Evolutionary conservation across 139 green algal species (phyloP).

Genomic region (Chlorella sp.): DNA sequence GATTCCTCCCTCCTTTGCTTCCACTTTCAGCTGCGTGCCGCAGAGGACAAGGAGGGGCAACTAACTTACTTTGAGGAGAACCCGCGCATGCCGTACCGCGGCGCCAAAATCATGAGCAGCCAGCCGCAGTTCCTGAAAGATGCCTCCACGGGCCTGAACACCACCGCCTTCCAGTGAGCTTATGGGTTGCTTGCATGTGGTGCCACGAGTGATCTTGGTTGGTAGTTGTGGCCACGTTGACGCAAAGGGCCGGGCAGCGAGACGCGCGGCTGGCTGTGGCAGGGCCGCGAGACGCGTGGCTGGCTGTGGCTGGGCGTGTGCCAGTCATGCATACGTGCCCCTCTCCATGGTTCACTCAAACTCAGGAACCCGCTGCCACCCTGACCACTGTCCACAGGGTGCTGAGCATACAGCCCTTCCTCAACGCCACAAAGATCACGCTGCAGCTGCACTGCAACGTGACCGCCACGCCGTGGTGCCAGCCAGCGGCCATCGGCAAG

Average conservation of each 20-base stretch:
- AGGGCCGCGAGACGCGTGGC: background rate
- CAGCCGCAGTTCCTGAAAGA: conserved; percentile 34
- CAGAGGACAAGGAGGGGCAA: background rate
- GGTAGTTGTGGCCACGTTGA: too few relatives aligned
- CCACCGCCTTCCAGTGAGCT: conserved; percentile 32
- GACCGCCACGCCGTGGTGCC: conserved; percentile 28
- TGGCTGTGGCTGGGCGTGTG: too few relatives aligned
- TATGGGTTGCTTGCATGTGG: background rate
- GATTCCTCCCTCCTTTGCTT: background rate
- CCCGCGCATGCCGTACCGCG: conserved; percentile 20
- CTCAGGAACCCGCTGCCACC: background rate
- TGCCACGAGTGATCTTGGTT: too few relatives aligned
- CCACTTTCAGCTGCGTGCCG: conserved; percentile 10
- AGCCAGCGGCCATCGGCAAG: conserved; percentile 4
- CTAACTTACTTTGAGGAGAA: conserved; percentile 22
- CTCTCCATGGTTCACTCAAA: background rate
- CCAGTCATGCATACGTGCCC: too few relatives aligned
- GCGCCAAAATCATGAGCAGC: conserved; percentile 44
- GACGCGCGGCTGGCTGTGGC: too few relatives aligned
- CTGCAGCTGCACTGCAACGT: conserved; percentile 33
- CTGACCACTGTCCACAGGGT: background rate
- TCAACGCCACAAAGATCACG: conserved; percentile 9
- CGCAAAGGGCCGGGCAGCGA: too few relatives aligned
- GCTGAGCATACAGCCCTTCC: conserved; percentile 13
- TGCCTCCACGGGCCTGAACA: conserved; percentile 29